Percentiles rank a stretch among this genome's conserved stretches.
Evolutionary conservation across 768 basidiomycete species (phyloP).

Genomic region (Lyophyllum shimeji): DNA sequence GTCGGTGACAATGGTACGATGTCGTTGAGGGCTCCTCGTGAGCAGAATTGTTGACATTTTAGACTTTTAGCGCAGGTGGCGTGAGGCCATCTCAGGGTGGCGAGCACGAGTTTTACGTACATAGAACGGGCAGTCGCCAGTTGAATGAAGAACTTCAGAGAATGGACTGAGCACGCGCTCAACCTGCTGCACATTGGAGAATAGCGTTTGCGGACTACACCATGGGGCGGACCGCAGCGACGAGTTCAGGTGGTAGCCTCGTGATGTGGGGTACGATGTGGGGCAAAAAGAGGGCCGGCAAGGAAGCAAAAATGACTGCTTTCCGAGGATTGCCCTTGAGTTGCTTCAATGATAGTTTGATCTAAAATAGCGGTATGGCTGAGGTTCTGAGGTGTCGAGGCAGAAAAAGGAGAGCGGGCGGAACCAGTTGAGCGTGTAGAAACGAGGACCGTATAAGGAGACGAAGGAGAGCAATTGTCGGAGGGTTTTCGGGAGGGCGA

Average conservation of each 20-base stretch:
- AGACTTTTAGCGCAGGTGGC: conserved; percentile 6
- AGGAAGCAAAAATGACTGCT: conserved; percentile 14
- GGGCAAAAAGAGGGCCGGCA: conserved; percentile 6
- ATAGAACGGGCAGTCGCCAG: neutral
- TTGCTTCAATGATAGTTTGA: conserved; percentile 1
- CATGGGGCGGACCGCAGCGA: conserved; percentile 2
- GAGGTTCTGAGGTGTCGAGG: neutral
- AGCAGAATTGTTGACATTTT: neutral
- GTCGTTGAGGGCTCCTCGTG: neutral
- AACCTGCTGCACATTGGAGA: neutral
- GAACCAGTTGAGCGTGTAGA: conserved; percentile 16
- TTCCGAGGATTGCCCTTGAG: conserved; percentile 26
- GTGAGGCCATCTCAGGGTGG: neutral
- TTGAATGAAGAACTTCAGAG: neutral
- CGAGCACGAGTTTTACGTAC: neutral
- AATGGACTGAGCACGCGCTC: neutral
- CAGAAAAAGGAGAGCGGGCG: neutral
- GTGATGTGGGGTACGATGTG: conserved; percentile 23
- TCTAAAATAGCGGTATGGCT: neutral
- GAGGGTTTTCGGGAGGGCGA: conserved; percentile 20
- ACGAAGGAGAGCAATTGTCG: conserved; percentile 15
- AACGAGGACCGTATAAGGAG: neutral
- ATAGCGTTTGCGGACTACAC: neutral
- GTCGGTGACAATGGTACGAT: neutral
- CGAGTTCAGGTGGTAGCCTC: conserved; percentile 5